These are phyloP conservation scores for Nemania serpens DNA, from an alignment of 2,329 filamentous ascomycete genomes.

Conservation along the genomic window DNA sequence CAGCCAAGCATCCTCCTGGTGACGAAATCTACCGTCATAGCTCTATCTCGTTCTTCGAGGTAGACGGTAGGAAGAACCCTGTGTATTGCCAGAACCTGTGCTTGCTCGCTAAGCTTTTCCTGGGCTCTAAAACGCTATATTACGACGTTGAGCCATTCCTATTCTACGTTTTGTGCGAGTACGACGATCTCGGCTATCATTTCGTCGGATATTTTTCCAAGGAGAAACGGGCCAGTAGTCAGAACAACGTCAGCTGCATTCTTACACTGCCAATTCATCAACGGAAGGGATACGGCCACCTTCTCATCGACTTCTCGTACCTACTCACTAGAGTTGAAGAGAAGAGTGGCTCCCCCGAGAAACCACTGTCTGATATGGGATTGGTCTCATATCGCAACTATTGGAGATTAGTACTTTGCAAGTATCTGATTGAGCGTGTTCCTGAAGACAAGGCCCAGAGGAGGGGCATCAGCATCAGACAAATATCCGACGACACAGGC, in stretches of 20 bases:
- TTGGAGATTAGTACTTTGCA: constrained; percentile 88
- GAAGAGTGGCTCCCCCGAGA: constrained; percentile 95
- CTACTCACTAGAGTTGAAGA: constrained; percentile 89
- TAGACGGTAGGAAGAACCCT: constrained; percentile 94
- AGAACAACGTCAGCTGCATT: constrained; percentile 98
- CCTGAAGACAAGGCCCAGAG: constrained; percentile 45
- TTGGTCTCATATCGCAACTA: constrained; percentile 97
- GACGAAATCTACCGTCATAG: constrained; percentile 96
- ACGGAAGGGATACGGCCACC: constrained; percentile 93
- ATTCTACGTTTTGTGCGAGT: constrained; percentile 96
- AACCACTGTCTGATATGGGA: constrained; percentile 97
- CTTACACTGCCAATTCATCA: constrained; percentile 95
- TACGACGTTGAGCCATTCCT: constrained; percentile 97
- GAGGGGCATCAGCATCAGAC: constrained; percentile 62
- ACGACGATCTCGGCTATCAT: constrained; percentile 88
- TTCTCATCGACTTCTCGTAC: constrained; percentile 98
- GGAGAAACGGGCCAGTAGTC: constrained; percentile 90
- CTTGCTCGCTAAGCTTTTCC: constrained; percentile 90
- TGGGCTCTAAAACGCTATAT: constrained; percentile 98
- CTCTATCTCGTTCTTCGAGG: constrained; percentile 93
- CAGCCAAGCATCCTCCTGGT: constrained; percentile 93
- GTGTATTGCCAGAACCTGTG: constrained; percentile 99
- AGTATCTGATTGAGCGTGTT: constrained; percentile 71
- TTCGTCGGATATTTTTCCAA: constrained; percentile 99
- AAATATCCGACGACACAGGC: constrained; percentile 86